Evolutionary conservation across 208 protist species (phyloP), one percentile per base, ranked within the genome.

Genomic region (Trypanosoma conorhini): DNA sequence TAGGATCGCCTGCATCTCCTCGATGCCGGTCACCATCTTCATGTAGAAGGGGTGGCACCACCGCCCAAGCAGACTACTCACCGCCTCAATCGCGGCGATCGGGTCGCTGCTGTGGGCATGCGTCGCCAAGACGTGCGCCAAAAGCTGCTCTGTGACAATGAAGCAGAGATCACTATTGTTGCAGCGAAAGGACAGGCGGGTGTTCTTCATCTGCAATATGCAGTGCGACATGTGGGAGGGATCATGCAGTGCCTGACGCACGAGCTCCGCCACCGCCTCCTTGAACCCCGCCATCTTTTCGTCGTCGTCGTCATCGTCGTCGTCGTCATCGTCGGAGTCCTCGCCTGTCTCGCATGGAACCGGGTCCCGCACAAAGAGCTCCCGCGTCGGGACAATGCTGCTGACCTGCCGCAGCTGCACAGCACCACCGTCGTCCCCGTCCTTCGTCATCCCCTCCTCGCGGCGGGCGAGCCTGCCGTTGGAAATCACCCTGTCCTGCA

Each of bases 41-140:
- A 83, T 81, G 71, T 84, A 95, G 65, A 94, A 91, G 0, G 85
- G 79, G 9, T 74, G 55, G 63, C 85, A 91, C 87, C 87, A 93
- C 68, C 69, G 80, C n/a, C 62, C 68, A 67, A 95, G 88, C n/a
- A 91, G 48, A 33, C 72, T 69, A 5, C 69, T 60, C 2, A 77
- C 77, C 12, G 68, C 59, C 46, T 81, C 64, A 56, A 75, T 21
- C n/a, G 77, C 66, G 8, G 48, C 17, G 7, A 24, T 46, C 26
- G 33, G 30, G 38, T 79, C 70, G 35, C 65, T 61, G 9, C 58
- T 66, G 22, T 50, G 55, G n/a, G 33, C 30, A 31, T 80, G 70
- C 30, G 75, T 66, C 31, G 69, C 64, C 13, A 89, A 60, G 3
- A 84, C 46, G 72, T 92, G 77, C 61, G 79, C 66, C 40, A 95